Conservation (phyloP, 257 asterid genomes). For the Apocynum venetum region DNA sequence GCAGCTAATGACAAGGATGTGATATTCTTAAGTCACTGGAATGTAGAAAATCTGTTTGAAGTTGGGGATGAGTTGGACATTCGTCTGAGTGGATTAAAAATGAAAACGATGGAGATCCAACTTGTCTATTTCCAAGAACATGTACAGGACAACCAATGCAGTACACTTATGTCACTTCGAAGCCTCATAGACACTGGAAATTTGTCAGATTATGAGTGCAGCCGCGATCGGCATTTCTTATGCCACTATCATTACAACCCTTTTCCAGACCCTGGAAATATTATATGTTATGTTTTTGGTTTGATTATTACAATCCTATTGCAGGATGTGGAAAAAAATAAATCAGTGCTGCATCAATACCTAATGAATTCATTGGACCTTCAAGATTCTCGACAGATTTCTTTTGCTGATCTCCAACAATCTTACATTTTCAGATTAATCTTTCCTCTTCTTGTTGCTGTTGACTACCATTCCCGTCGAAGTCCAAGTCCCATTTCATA, state of each 20-base stretch:
- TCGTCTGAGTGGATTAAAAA: background rate
- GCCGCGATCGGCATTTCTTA: background rate
- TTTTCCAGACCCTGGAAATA: background rate
- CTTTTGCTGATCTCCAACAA: background rate
- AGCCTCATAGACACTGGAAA: background rate
- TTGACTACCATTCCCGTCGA: background rate
- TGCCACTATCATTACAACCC: background rate
- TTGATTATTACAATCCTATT: too few relatives aligned
- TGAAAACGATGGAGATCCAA: conserved; percentile 8
- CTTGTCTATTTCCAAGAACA: too few relatives aligned
- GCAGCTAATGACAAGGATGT: background rate
- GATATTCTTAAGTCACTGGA: background rate
- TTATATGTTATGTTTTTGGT: too few relatives aligned
- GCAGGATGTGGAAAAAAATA: too few relatives aligned
- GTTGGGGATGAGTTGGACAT: background rate
- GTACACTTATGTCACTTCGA: background rate
- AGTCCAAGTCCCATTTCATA: background rate
- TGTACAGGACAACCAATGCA: background rate
- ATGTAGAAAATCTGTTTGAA: too few relatives aligned
- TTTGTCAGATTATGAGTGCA: background rate
- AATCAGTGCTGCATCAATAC: background rate
- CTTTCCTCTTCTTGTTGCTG: background rate
- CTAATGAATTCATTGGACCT: background rate
- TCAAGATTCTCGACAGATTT: background rate
- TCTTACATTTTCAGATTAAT: background rate